Percentiles rank a stretch among this genome's conserved stretches.
phyloP scores from a whole-genome alignment of 2,329 filamentous ascomycete species.

The Calonectria pteridis region DNA sequence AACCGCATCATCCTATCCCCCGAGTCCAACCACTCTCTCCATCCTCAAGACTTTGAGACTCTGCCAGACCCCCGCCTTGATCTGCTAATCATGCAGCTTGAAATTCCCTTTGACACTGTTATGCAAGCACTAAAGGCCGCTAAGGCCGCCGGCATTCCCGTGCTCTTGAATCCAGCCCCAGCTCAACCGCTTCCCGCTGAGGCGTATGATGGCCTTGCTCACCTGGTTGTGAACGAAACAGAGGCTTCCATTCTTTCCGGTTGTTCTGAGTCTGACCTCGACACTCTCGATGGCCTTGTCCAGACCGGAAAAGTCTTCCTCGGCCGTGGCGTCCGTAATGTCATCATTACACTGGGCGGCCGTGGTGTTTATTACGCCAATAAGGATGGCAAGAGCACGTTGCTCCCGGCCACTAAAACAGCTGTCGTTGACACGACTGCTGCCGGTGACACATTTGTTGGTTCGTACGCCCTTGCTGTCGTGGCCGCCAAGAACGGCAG shows the following conservation, averaged over 20 bases:
- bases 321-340: constrained; percentile 75
- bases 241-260: constrained; percentile 82
- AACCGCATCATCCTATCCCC: constrained; percentile 82
- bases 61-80: constrained; percentile 61
- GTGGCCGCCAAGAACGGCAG: constrained; percentile 59
- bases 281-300: constrained; percentile 58
- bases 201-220: constrained; percentile 76
- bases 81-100: constrained; percentile 82
- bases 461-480: constrained; percentile 82
- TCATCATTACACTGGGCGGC: constrained; percentile 87
- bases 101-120: constrained; percentile 77
- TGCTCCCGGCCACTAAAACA: constrained; percentile 76
- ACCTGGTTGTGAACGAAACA: constrained; percentile 91
- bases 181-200: constrained; percentile 76
- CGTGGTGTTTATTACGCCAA: constrained; percentile 80
- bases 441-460: constrained; percentile 94
- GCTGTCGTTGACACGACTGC: constrained; percentile 91
- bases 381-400: constrained; percentile 53
- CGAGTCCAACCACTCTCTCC: constrained; percentile 73
- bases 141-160: constrained; percentile 63
- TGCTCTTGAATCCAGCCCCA: constrained; percentile 89
- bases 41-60: constrained; percentile 50
- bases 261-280: constrained; percentile 62
- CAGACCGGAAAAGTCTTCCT: constrained; percentile 72
- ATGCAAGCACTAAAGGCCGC: constrained; percentile 70